A percentile compares a stretch with the other conserved stretches of the same genome.
Evolutionary conservation across 768 basidiomycete genomes (phyloP).

Genomic region (Calvatia gigantea): DNA sequence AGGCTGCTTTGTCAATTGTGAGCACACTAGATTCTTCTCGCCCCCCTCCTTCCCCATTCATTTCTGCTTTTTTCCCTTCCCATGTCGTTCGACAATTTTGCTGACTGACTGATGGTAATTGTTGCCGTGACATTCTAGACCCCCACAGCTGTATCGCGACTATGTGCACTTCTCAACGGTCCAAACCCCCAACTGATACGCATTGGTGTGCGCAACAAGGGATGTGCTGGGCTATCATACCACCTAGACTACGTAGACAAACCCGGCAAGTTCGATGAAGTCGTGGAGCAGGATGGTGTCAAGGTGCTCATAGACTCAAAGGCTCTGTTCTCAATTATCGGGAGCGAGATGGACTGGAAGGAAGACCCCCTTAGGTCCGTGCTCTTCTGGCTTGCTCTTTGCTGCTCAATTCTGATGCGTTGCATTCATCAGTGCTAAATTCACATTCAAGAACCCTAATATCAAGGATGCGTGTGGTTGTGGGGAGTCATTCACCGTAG

Average conservation of each 20-base stretch:
- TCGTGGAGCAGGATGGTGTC: constrained; percentile 94
- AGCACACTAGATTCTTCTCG: constrained; percentile 19
- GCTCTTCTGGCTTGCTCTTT: constrained; percentile 1
- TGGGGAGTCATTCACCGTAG: constrained; percentile 85
- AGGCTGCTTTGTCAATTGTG: constrained; percentile 77
- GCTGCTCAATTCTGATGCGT: background rate
- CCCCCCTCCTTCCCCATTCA: constrained; percentile 2
- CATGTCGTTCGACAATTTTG: background rate
- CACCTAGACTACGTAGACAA: constrained; percentile 94
- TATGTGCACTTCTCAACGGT: constrained; percentile 69
- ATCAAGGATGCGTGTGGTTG: constrained; percentile 94
- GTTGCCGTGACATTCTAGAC: constrained; percentile 48
- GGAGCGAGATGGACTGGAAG: constrained; percentile 98
- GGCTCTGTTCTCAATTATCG: constrained; percentile 96
- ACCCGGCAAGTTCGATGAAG: constrained; percentile 90
- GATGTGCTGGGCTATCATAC: constrained; percentile 86
- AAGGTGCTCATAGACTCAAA: constrained; percentile 93
- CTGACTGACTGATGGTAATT: background rate
- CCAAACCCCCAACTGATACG: constrained; percentile 91
- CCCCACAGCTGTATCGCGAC: constrained; percentile 67
- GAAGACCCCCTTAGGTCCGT: constrained; percentile 86
- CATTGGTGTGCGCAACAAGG: constrained; percentile 95
- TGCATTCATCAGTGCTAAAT: constrained; percentile 56
- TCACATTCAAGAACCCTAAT: constrained; percentile 87
- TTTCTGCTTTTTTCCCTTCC: constrained; percentile 5